Conservation (phyloP, 2,329 filamentous ascomycete genomes). For the Neopestalotiopsis sp. region DNA sequence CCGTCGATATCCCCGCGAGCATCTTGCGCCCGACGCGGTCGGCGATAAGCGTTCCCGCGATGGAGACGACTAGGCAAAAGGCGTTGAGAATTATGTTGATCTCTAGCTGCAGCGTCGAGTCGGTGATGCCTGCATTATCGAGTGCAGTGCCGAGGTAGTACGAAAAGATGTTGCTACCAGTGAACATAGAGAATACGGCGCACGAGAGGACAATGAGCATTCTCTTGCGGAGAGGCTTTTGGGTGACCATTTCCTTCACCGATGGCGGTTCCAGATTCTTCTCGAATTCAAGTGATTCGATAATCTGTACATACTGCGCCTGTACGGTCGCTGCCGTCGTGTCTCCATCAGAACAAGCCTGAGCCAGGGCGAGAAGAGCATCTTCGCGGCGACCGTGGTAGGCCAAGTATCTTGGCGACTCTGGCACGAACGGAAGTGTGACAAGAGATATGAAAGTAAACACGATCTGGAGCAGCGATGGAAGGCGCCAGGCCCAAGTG, state of each 20-base stretch:
- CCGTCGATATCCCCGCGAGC: conserved; percentile 4
- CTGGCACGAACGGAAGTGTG: conserved; percentile 22
- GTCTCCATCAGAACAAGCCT: conserved; percentile 46
- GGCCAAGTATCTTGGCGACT: conserved; percentile 39
- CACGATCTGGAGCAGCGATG: conserved; percentile 38
- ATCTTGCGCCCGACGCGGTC: conserved; percentile 16
- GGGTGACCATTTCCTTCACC: conserved; percentile 39
- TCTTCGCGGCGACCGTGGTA: conserved; percentile 35
- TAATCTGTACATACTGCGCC: conserved; percentile 49
- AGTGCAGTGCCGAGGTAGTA: conserved; percentile 49
- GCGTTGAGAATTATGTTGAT: conserved; percentile 13
- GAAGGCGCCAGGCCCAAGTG: conserved; percentile 43
- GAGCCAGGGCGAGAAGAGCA: conserved; percentile 42
- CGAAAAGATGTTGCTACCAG: conserved; percentile 45
- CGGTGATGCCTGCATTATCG: conserved; percentile 49
- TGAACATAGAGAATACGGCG: conserved; percentile 35
- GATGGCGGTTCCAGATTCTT: conserved; percentile 21
- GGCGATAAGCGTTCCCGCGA: conserved; percentile 17
- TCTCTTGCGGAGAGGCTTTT: conserved; percentile 30
- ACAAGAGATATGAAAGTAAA: conserved; percentile 29
- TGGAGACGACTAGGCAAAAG: conserved; percentile 21
- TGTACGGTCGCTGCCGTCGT: conserved; percentile 41
- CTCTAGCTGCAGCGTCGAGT: conserved; percentile 26
- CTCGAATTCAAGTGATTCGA: conserved; percentile 42
- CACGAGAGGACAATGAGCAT: neutral